phyloP scores from a whole-genome alignment of 1,284 basidiomycete species.

The Pyrrhoderma lamaoense region DNA sequence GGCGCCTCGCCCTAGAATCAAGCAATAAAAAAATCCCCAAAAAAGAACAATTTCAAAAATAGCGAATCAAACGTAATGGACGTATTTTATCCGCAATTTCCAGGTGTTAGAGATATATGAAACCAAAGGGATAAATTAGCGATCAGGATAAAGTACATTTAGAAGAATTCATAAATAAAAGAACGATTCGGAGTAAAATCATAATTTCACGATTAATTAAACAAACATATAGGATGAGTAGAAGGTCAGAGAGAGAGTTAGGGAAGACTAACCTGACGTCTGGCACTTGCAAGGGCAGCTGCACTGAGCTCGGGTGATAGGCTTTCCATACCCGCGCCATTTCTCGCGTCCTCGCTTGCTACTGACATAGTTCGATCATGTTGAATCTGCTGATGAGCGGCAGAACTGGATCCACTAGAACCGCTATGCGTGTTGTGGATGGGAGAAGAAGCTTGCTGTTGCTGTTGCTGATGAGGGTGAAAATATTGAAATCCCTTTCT shows the following conservation, averaged over 20 bases:
- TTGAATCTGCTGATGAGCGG: no score
- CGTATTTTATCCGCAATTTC: no score
- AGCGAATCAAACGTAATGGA: no score
- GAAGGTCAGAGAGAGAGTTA: constrained; percentile 12
- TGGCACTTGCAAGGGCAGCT: background rate
- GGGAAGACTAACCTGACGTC: constrained; percentile 36
- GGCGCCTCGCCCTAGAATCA: constrained; percentile 32
- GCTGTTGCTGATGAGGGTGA: constrained; percentile 19
- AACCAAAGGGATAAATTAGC: no score
- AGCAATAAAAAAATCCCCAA: constrained; percentile 10
- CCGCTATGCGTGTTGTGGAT: constrained; percentile 15
- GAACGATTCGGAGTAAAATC: no score
- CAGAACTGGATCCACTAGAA: constrained; percentile 2
- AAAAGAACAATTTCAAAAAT: no score
- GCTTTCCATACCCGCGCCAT: constrained; percentile 12
- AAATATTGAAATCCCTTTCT: constrained; percentile 46
- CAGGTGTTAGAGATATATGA: no score
- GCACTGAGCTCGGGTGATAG: constrained; percentile 4
- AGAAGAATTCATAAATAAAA: no score
- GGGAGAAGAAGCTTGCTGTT: constrained; percentile 31
- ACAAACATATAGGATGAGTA: no score
- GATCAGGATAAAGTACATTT: no score
- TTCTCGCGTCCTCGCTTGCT: constrained; percentile 17
- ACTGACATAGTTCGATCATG: no score
- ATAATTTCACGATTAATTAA: no score